Evolutionary conservation across 345 rosid genomes (phyloP).

Genomic region (Psidium friedrichsthalianum): DNA sequence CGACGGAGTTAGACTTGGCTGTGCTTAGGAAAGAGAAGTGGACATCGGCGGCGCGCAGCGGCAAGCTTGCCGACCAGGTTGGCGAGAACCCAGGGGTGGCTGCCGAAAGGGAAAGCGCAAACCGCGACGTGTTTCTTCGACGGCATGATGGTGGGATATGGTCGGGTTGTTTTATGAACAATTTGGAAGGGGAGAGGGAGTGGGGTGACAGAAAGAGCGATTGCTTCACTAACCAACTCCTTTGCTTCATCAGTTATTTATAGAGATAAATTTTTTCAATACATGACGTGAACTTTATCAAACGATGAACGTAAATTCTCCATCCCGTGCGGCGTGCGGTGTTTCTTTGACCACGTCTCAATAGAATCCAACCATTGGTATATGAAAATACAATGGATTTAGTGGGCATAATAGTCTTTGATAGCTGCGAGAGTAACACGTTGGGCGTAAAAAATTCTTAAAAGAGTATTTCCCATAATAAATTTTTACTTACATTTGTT

Average conservation of each 20-base stretch:
- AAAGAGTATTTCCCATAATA: too few species aligned
- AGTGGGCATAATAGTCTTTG: too few species aligned
- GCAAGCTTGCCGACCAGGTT: not conserved
- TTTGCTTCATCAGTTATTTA: not conserved
- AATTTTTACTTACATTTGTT: too few species aligned
- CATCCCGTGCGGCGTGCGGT: not conserved
- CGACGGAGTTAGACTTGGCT: not conserved
- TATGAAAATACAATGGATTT: too few species aligned
- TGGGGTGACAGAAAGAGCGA: not conserved
- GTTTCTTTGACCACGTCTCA: not conserved
- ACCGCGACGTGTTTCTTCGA: not conserved
- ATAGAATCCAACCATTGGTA: not conserved
- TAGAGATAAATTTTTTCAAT: not conserved
- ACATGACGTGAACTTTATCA: not conserved
- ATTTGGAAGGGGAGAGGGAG: not conserved
- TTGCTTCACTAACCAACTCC: not conserved
- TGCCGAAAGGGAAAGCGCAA: not conserved
- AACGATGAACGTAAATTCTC: not conserved
- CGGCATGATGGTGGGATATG: not conserved
- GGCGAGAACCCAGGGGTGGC: not conserved
- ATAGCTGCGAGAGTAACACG: too few species aligned
- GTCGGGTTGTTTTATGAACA: not conserved
- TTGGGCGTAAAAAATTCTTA: too few species aligned
- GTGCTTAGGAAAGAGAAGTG: conserved; percentile 4
- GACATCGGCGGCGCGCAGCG: not conserved